Conservation (phyloP, 2,329 filamentous ascomycete genomes). For the Arthrocladium fulminans region DNA sequence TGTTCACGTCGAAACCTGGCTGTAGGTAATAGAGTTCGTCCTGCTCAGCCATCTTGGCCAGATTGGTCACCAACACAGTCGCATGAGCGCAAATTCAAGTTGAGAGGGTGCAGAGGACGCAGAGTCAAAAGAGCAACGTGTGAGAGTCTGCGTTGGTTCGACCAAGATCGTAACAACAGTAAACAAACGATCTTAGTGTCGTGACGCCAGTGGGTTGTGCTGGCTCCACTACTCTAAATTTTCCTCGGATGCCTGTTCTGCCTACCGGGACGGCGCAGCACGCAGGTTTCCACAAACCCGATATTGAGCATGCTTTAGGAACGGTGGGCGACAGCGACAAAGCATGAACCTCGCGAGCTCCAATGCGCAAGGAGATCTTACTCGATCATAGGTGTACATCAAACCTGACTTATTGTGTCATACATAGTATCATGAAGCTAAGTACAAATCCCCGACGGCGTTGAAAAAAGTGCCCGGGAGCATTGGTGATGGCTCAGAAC, state of each 20-base stretch:
- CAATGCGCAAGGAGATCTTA: no score
- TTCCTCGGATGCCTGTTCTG: not conserved
- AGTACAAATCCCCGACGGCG: no score
- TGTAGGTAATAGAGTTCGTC: slow-evolving; percentile 75
- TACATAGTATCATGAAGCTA: no score
- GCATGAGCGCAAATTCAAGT: not conserved
- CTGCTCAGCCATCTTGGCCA: slow-evolving; percentile 34
- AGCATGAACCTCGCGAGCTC: no score
- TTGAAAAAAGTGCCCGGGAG: no score
- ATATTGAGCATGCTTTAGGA: no score
- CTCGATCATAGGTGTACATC: no score
- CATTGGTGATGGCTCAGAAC: no score
- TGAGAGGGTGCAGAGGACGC: not conserved
- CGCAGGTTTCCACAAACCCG: not conserved
- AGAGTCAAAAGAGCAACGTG: not conserved
- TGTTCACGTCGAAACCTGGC: slow-evolving; percentile 72
- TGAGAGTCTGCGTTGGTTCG: not conserved
- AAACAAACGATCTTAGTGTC: not conserved
- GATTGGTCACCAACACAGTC: not conserved
- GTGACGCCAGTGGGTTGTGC: not conserved
- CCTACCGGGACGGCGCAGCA: not conserved
- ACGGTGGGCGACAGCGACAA: no score
- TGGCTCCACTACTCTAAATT: not conserved
- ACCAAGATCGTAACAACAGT: not conserved
- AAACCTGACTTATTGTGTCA: no score